A percentile compares a stretch with the other conserved stretches of the same genome.
Conservation (phyloP, 177 flowering plant genomes). For the Vitis hybrid region DNA sequence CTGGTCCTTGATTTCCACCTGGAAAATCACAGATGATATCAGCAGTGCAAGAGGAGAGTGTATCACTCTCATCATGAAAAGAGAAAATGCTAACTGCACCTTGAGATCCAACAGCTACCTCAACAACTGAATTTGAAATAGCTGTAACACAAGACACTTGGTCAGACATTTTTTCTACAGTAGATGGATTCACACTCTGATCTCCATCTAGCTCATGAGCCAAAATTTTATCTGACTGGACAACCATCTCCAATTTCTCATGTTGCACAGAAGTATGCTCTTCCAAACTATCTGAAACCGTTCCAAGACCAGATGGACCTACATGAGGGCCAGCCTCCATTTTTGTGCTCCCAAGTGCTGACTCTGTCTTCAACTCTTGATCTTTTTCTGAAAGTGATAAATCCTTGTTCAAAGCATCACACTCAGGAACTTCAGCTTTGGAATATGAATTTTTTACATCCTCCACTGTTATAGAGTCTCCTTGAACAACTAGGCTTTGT, state of each 20-base stretch:
- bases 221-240: background rate
- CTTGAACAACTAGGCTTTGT: no score
- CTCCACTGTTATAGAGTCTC: no score
- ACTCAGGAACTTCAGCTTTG: no score
- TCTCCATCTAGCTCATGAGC: background rate
- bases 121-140: no score
- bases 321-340: background rate
- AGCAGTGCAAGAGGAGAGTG: no score
- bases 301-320: background rate
- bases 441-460: no score
- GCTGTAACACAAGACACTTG: conserved; percentile 2
- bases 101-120: no score
- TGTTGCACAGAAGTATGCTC: conserved; percentile 4
- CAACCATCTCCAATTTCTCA: conserved; percentile 5
- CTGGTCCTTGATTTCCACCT: no score
- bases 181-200: background rate
- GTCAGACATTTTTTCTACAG: background rate
- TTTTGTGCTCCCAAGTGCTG: background rate
- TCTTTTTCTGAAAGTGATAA: background rate
- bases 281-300: background rate
- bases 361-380: conserved; percentile 5
- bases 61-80: no score
- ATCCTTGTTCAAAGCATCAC: no score
- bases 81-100: no score
- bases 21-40: no score